Base-by-base conservation (phyloP, 257 asterid genomes). In the Scutellaria minor region DNA sequence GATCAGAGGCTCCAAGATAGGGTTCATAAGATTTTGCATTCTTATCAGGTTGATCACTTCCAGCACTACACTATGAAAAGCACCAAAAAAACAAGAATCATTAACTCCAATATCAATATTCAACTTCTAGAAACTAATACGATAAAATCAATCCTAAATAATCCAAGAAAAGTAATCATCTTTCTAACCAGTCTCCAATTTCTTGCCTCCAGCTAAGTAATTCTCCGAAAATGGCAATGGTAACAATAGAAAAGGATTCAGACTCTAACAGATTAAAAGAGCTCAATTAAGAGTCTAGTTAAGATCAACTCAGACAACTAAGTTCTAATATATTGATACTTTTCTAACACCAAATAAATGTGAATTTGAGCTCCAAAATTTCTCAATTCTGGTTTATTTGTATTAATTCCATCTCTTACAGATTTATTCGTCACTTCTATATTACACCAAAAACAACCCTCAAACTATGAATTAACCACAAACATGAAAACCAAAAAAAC, bases 1-100 rank as follows among this genome's bases (percentile, higher is more conserved):
- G 72, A 93, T 82, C 83, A 90, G 75, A 39, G 98, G 98, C 89
- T 92, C 98, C 84, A 92, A 75, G 71, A 84, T 87, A 5, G 98
- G 92, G 83, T 78, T 87, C 83, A 91, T 83, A 27, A 85, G 81
- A 18, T 77, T 81, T 72, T 93, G 95, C 86, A 90, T 72, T 86
- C 81, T 85, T 51, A 81, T 86, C 75, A 93, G 46, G 75, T 64
- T 85, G 79, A 90, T 81, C 74, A 93, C 96, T 73, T 93, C 96
- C 74, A 77, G 77, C 66, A 84, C 91, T 46, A 86, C 97, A 83
- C 98, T 93, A 75, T 56, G 72, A n/a, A 77, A 74, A 74, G 56
- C 1, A 55, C 55, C 60, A 61, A 60, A 35, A 55, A 47, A 71
- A 52, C 6, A 24, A 64, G 78, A 68, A 61, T 79, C 61, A 78